A percentile compares a stretch with the other conserved stretches of the same genome.
Conservation (phyloP, 2,329 filamentous ascomycete genomes). For the Aquanectria penicillioides region DNA sequence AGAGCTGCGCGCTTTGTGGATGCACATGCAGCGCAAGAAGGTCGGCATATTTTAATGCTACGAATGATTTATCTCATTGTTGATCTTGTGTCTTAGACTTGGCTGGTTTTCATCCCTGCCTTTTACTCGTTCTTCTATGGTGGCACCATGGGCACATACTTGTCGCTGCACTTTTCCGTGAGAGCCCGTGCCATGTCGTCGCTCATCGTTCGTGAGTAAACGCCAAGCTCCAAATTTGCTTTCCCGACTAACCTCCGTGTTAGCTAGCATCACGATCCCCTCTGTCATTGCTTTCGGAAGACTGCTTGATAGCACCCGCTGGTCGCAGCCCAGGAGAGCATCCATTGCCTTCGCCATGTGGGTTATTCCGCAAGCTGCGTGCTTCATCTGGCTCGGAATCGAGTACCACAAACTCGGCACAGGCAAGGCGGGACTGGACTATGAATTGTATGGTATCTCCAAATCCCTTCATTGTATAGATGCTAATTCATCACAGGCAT, state of each 20-base stretch:
- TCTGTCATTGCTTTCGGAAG: slow-evolving; percentile 13
- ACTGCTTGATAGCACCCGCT: slow-evolving; percentile 8
- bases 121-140: slow-evolving; percentile 53
- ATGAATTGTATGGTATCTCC: slow-evolving; percentile 7
- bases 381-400: slow-evolving; percentile 23
- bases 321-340: slow-evolving; percentile 12
- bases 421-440: slow-evolving; percentile 4
- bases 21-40: slow-evolving; percentile 19
- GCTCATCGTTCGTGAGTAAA: slow-evolving; percentile 16
- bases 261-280: slow-evolving; percentile 17
- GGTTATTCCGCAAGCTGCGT: slow-evolving; percentile 17
- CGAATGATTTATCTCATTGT: neutral
- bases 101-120: slow-evolving; percentile 46
- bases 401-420: slow-evolving; percentile 19
- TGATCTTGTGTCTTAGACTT: slow-evolving; percentile 34
- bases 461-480: neutral
- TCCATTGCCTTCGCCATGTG: slow-evolving; percentile 13
- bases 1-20: slow-evolving; percentile 17
- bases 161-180: slow-evolving; percentile 46
- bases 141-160: slow-evolving; percentile 49
- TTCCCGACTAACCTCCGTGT: neutral
- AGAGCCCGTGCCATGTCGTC: slow-evolving; percentile 40
- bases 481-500: neutral
- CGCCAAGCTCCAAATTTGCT: too few species aligned
- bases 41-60: neutral